Conservation (phyloP, 2,329 filamentous ascomycete species). For the Pestalotiopsis sp. region DNA sequence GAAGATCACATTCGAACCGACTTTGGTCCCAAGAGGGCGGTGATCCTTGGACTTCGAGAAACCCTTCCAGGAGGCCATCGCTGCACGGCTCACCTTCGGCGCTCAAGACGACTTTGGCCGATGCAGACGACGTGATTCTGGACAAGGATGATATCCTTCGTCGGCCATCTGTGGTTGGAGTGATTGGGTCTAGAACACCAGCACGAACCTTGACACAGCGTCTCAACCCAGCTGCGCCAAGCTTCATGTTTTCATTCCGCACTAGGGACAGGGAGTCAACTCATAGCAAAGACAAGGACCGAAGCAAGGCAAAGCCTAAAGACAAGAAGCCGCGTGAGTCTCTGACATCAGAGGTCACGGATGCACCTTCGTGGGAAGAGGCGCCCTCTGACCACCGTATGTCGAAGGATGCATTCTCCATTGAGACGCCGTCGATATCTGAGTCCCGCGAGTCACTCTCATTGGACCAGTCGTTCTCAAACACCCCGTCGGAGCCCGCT, state of each 20-base stretch:
- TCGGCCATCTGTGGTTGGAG: constrained; percentile 60
- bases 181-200: constrained; percentile 79
- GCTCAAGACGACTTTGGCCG: constrained; percentile 62
- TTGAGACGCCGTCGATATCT: constrained; percentile 61
- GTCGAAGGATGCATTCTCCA: constrained; percentile 59
- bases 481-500: constrained; percentile 57
- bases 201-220: constrained; percentile 56
- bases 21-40: constrained; percentile 66
- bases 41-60: constrained; percentile 58
- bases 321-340: constrained; percentile 38
- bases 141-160: constrained; percentile 58
- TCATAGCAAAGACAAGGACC: constrained; percentile 37
- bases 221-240: constrained; percentile 87
- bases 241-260: constrained; percentile 59
- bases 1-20: constrained; percentile 57
- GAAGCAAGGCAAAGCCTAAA: constrained; percentile 40
- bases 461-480: constrained; percentile 58
- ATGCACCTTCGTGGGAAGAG: constrained; percentile 41
- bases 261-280: constrained; percentile 31
- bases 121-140: constrained; percentile 66
- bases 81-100: constrained; percentile 74
- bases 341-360: constrained; percentile 39
- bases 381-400: constrained; percentile 55
- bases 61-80: constrained; percentile 79
- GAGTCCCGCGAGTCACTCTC: constrained; percentile 63